phyloP scores from a whole-genome alignment of 352 stramenopile genomes.

The Globisporangium emineosum region DNA sequence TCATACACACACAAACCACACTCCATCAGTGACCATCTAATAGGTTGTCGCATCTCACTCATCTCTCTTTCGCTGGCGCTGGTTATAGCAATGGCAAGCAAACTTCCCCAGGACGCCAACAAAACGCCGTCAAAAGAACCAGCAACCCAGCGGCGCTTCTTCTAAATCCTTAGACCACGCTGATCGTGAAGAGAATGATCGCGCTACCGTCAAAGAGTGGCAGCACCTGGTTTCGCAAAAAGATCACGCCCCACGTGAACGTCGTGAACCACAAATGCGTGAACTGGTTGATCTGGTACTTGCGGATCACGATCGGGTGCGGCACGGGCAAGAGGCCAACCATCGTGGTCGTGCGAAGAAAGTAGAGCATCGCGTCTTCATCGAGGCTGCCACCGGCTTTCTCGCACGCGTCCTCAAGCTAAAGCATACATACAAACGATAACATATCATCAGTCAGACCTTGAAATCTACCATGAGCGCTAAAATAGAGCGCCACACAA shows the following conservation, averaged over 20 bases:
- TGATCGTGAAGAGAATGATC: slow-evolving; percentile 96
- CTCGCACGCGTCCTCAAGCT: slow-evolving; percentile 72
- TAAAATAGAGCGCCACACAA: background rate
- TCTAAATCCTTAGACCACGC: slow-evolving; percentile 67
- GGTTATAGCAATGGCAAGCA: background rate
- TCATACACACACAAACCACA: slow-evolving; percentile 2
- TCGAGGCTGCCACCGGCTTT: slow-evolving; percentile 88
- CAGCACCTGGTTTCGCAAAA: slow-evolving; percentile 95
- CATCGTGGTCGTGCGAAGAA: slow-evolving; percentile 97
- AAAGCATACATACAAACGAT: slow-evolving; percentile 1
- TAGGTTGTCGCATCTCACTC: background rate
- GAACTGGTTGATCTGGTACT: slow-evolving; percentile 99
- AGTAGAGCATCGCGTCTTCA: slow-evolving; percentile 95
- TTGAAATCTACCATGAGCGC: background rate
- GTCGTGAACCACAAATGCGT: slow-evolving; percentile 99
- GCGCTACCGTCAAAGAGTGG: slow-evolving; percentile 96
- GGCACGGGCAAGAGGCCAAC: slow-evolving; percentile 97
- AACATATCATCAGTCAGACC: background rate
- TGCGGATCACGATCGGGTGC: slow-evolving; percentile 98
- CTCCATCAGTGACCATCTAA: background rate
- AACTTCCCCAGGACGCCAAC: background rate
- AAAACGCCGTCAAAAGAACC: background rate
- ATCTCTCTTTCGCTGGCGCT: background rate
- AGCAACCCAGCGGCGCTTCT: background rate
- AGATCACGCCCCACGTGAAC: slow-evolving; percentile 99